Percentiles rank a stretch among this genome's conserved stretches.
These are phyloP conservation scores for Citrus inodora DNA, from an alignment of 345 rosid species.

Conservation along the genomic window DNA sequence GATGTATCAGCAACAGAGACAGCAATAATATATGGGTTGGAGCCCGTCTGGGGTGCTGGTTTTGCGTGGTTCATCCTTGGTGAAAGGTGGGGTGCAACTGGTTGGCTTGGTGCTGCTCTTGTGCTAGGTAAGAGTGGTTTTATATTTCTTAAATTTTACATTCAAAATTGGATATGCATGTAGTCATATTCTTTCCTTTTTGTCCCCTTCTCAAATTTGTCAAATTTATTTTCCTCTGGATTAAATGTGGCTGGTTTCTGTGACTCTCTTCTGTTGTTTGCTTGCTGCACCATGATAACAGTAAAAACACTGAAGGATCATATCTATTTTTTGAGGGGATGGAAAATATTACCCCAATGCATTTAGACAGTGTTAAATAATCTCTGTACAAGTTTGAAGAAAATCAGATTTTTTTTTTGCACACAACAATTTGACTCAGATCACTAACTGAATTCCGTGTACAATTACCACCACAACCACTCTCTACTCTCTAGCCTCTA, in stretches of 20 bases:
- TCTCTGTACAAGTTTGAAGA: not conserved
- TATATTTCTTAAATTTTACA: not conserved
- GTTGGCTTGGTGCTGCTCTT: constrained; percentile 67
- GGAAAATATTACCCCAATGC: not conserved
- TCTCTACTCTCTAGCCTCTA: not conserved
- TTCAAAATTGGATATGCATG: not conserved
- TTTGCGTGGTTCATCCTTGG: constrained; percentile 76
- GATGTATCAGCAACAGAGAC: constrained; percentile 60
- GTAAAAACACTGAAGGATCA: not conserved
- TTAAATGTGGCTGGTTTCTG: not conserved
- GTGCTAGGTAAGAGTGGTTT: constrained; percentile 41
- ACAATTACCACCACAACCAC: not conserved
- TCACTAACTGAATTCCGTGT: not conserved
- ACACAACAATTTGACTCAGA: not conserved
- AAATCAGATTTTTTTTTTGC: not conserved
- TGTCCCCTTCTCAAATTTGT: not conserved
- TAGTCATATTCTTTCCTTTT: not conserved
- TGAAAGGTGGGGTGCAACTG: constrained; percentile 58
- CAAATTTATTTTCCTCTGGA: not conserved
- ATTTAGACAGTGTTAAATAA: not conserved
- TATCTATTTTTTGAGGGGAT: not conserved
- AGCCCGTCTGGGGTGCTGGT: constrained; percentile 67
- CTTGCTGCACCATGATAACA: not conserved
- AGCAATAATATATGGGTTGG: constrained; percentile 61
- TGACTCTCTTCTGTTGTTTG: not conserved